These are phyloP conservation scores for Trichoderma breve DNA, from an alignment of 2,329 filamentous ascomycete species.

Conservation along the genomic window DNA sequence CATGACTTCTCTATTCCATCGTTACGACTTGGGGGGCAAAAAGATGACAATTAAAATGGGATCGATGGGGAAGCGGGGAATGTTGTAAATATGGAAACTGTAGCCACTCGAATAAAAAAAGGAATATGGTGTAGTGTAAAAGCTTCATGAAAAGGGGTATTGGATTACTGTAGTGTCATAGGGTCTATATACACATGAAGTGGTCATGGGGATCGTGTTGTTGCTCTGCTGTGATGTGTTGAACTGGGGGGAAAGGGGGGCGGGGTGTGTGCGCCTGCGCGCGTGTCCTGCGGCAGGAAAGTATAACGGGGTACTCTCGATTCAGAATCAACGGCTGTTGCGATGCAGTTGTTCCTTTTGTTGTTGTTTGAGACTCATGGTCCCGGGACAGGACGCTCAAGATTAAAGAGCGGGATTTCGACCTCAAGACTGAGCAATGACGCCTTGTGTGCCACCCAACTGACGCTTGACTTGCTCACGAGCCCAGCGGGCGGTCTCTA, in stretches of 20 bases:
- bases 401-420: neutral
- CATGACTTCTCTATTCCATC: slow-evolving; percentile 44
- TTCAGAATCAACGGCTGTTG: neutral
- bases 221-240: slow-evolving; percentile 32
- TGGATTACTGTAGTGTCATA: slow-evolving; percentile 39
- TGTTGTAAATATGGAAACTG: slow-evolving; percentile 19
- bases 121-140: slow-evolving; percentile 30
- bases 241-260: slow-evolving; percentile 17
- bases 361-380: neutral
- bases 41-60: slow-evolving; percentile 28
- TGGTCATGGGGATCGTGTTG: slow-evolving; percentile 38
- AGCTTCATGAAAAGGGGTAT: slow-evolving; percentile 38
- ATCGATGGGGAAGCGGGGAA: neutral
- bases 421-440: slow-evolving; percentile 51
- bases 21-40: slow-evolving; percentile 30
- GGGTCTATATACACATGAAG: slow-evolving; percentile 41
- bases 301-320: neutral
- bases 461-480: slow-evolving; percentile 97
- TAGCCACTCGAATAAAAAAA: slow-evolving; percentile 19
- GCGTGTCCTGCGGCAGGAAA: slow-evolving; percentile 1
- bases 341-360: neutral
- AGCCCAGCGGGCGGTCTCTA: slow-evolving; percentile 95
- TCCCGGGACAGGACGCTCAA: neutral
- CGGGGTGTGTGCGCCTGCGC: neutral
- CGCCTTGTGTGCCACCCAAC: slow-evolving; percentile 51